Conservation (phyloP, 2,329 filamentous ascomycete species). For the Dactylellina drechsleri region DNA sequence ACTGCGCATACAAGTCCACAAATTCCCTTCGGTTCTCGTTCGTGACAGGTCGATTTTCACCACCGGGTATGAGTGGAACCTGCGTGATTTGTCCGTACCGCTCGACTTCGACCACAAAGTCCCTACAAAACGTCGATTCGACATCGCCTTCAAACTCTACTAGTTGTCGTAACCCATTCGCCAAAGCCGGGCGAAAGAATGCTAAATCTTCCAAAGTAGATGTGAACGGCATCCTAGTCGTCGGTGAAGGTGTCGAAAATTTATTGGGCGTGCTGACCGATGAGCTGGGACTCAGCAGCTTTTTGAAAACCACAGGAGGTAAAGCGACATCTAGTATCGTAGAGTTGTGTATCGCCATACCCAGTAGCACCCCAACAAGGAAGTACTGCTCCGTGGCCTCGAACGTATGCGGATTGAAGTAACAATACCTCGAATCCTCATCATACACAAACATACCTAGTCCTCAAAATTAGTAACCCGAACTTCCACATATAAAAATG, state of each 20-base stretch:
- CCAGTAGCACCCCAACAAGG: constrained; percentile 85
- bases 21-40: constrained; percentile 85
- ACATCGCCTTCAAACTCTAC: constrained; percentile 87
- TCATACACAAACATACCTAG: constrained; percentile 91
- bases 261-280: constrained; percentile 64
- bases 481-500: background rate
- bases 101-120: constrained; percentile 81
- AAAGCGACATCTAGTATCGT: constrained; percentile 89
- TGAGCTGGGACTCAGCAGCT: constrained; percentile 82
- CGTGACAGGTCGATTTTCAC: constrained; percentile 80
- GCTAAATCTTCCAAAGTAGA: constrained; percentile 84
- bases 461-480: constrained; percentile 20
- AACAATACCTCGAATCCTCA: constrained; percentile 88
- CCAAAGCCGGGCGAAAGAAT: constrained; percentile 80
- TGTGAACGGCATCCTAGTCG: constrained; percentile 70
- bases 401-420: constrained; percentile 90
- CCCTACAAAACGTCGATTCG: constrained; percentile 79
- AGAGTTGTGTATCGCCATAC: constrained; percentile 92
- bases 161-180: constrained; percentile 77
- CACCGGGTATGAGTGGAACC: constrained; percentile 77
- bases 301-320: constrained; percentile 88
- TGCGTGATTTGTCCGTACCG: constrained; percentile 76
- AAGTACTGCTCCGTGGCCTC: constrained; percentile 94
- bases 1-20: constrained; percentile 83
- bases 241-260: constrained; percentile 66